A percentile compares a stretch with the other conserved stretches of the same genome.
Conservation (phyloP, 2,329 filamentous ascomycete genomes). For the Apiospora kogelbergensis region DNA sequence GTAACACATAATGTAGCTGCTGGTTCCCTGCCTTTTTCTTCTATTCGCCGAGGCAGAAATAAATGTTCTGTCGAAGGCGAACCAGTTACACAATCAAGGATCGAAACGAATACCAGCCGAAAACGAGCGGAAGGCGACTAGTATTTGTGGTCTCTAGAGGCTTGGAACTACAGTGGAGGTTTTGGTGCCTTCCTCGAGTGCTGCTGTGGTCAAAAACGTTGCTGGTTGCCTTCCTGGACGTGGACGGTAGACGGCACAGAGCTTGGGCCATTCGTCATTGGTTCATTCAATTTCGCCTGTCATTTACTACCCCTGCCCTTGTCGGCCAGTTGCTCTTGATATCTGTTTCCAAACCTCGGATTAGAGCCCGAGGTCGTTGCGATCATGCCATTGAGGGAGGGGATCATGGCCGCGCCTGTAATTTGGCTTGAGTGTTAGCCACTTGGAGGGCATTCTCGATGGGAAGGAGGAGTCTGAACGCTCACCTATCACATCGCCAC, state of each 20-base stretch:
- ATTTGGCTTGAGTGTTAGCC: background rate
- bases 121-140: background rate
- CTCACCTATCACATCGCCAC: background rate
- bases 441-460: background rate
- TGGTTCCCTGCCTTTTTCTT: background rate
- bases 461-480: background rate
- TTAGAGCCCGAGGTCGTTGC: background rate
- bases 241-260: background rate
- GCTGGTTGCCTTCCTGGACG: background rate
- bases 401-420: background rate
- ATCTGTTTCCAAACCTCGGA: background rate
- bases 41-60: background rate
- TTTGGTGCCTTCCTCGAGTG: background rate
- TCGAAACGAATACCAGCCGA: background rate
- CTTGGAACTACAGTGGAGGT: constrained; percentile 1
- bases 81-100: background rate
- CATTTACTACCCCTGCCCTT: background rate
- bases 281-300: background rate
- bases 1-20: background rate
- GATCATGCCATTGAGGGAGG: background rate
- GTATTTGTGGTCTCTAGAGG: constrained; percentile 7
- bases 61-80: background rate
- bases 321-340: background rate
- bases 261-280: constrained; percentile 7
- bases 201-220: background rate